These are phyloP conservation scores for Russula virescens DNA, from an alignment of 768 basidiomycete genomes.

Conservation along the genomic window DNA sequence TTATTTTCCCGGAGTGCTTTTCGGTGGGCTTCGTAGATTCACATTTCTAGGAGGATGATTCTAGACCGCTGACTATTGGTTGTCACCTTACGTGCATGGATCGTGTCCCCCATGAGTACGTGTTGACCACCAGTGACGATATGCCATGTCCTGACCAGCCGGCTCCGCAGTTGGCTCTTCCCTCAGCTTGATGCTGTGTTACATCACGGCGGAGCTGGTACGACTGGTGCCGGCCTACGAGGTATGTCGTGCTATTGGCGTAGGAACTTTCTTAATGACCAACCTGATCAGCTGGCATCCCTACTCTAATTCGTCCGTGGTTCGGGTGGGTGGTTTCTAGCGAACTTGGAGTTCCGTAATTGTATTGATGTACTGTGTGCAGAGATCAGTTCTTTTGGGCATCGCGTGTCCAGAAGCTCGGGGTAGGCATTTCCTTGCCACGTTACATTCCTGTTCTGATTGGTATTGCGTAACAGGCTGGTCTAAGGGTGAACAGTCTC, in stretches of 20 bases:
- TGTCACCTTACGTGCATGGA: conserved; percentile 37
- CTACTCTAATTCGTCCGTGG: conserved; percentile 66
- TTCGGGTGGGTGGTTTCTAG: conserved; percentile 40
- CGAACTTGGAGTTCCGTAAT: conserved; percentile 6
- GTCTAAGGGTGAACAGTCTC: conserved; percentile 45
- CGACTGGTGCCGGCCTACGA: conserved; percentile 58
- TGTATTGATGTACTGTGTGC: conserved; percentile 4
- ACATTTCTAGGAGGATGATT: not conserved
- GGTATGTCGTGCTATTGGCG: conserved; percentile 27
- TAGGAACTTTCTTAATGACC: not conserved
- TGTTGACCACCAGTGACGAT: not conserved
- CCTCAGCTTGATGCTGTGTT: conserved; percentile 54
- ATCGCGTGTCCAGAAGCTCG: conserved; percentile 54
- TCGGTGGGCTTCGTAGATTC: conserved; percentile 27
- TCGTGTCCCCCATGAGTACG: conserved; percentile 57
- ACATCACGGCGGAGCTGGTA: conserved; percentile 69
- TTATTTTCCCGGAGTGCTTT: conserved; percentile 49
- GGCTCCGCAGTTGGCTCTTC: conserved; percentile 46
- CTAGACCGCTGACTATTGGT: not conserved
- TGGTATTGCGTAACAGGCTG: conserved; percentile 34
- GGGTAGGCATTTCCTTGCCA: conserved; percentile 34
- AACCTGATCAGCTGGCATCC: conserved; percentile 42
- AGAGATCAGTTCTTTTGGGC: conserved; percentile 63
- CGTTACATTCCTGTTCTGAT: not conserved
- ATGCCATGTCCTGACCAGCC: not conserved